Percentiles rank a stretch among this genome's conserved stretches.
phyloP scores from a whole-genome alignment of 2,329 filamentous ascomycete genomes.

The Ophiognomonia clavigignenti-juglandacearum region DNA sequence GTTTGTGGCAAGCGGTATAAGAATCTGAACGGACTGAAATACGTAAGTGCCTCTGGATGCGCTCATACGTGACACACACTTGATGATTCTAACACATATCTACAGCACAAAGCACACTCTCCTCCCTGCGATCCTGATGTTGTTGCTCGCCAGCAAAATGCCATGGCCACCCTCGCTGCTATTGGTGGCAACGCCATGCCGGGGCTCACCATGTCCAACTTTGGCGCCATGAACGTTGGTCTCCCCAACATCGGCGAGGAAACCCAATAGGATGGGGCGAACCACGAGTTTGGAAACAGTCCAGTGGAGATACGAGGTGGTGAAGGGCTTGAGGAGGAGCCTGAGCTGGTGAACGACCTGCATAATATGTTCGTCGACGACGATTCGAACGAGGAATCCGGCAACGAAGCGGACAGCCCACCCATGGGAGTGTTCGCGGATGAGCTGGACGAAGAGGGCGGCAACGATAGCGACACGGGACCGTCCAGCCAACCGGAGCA shows the following conservation, averaged over 20 bases:
- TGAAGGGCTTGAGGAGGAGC: slow-evolving; percentile 8
- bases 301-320: slow-evolving; percentile 10
- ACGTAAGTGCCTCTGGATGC: slow-evolving; percentile 47
- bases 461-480: not conserved
- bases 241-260: slow-evolving; percentile 42
- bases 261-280: slow-evolving; percentile 18
- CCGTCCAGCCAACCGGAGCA: not conserved
- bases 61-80: not conserved
- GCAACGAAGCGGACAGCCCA: not conserved
- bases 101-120: slow-evolving; percentile 71
- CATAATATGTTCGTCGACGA: slow-evolving; percentile 8
- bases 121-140: slow-evolving; percentile 85
- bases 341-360: slow-evolving; percentile 6
- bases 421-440: not conserved
- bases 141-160: slow-evolving; percentile 36
- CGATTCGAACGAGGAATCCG: not conserved
- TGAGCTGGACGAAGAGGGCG: not conserved
- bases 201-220: slow-evolving; percentile 28
- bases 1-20: slow-evolving; percentile 98
- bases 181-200: slow-evolving; percentile 23
- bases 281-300: slow-evolving; percentile 16
- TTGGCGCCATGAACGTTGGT: slow-evolving; percentile 27
- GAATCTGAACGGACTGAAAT: slow-evolving; percentile 97
- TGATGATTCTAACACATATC: slow-evolving; percentile 32
- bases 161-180: slow-evolving; percentile 28